Evolutionary conservation across 169 alveolate species (phyloP).

Genomic region (Plasmodium fragile): DNA sequence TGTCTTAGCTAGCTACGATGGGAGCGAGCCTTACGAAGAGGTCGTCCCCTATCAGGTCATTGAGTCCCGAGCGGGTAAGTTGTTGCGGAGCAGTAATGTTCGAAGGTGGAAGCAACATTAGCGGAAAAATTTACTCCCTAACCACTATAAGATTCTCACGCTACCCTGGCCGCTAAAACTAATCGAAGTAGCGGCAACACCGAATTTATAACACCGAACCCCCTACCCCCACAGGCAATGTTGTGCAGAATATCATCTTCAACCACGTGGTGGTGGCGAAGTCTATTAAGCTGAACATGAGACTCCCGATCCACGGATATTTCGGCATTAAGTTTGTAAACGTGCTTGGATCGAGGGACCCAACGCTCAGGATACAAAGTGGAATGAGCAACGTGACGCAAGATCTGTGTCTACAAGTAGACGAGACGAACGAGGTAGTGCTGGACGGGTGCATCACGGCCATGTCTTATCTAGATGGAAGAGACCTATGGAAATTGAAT

Average conservation of each 20-base stretch:
- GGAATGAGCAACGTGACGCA: slow-evolving; percentile 89
- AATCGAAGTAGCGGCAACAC: not conserved
- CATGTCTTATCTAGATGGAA: slow-evolving; percentile 80
- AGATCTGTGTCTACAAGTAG: slow-evolving; percentile 86
- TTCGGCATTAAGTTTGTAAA: slow-evolving; percentile 91
- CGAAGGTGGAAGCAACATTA: not conserved
- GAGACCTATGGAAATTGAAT: slow-evolving; percentile 85
- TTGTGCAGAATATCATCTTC: slow-evolving; percentile 81
- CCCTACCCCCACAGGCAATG: slow-evolving; percentile 65
- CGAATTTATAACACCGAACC: not conserved
- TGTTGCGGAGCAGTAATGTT: not conserved
- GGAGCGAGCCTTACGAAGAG: slow-evolving; percentile 80
- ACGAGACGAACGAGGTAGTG: slow-evolving; percentile 84
- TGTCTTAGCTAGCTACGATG: slow-evolving; percentile 79
- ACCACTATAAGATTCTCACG: too few species aligned
- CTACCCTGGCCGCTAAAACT: not conserved
- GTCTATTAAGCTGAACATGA: slow-evolving; percentile 87
- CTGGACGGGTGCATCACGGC: slow-evolving; percentile 84
- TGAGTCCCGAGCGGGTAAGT: slow-evolving; percentile 73
- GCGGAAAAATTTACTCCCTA: not conserved
- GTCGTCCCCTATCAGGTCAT: slow-evolving; percentile 83
- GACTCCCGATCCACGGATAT: slow-evolving; percentile 85
- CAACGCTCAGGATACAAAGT: slow-evolving; percentile 88
- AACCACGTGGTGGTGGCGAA: slow-evolving; percentile 82
- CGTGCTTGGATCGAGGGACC: slow-evolving; percentile 86